Evolutionary conservation across 805 yeast genomes (phyloP).

Genomic region (Ogataea angusta): DNA sequence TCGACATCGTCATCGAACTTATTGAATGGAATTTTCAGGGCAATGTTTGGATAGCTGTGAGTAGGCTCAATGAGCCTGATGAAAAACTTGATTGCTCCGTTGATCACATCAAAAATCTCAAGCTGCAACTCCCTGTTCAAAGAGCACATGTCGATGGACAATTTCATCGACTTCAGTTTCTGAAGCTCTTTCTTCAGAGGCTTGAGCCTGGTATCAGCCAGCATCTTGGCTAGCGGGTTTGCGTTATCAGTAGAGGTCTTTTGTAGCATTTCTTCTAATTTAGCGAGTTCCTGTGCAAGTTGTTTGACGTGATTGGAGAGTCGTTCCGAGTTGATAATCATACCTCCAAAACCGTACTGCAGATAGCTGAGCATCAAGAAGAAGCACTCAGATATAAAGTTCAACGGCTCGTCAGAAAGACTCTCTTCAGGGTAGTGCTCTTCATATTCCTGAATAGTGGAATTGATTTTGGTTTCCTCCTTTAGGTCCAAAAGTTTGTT

Average conservation of each 20-base stretch:
- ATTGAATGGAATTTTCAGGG: slow-evolving; percentile 54
- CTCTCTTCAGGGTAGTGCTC: slow-evolving; percentile 44
- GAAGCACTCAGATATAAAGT: slow-evolving; percentile 91
- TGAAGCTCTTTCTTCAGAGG: slow-evolving; percentile 35
- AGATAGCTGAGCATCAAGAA: slow-evolving; percentile 73
- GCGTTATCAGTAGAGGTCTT: slow-evolving; percentile 13
- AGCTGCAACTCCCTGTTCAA: slow-evolving; percentile 53
- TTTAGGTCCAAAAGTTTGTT: slow-evolving; percentile 55
- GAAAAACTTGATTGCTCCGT: slow-evolving; percentile 73
- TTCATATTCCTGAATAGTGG: slow-evolving; percentile 68
- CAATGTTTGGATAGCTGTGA: slow-evolving; percentile 56
- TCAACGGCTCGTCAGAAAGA: slow-evolving; percentile 37
- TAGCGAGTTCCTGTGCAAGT: slow-evolving; percentile 50
- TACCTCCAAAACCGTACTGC: slow-evolving; percentile 88
- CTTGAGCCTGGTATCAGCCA: slow-evolving; percentile 27
- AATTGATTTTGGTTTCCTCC: slow-evolving; percentile 81
- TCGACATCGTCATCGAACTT: slow-evolving; percentile 60
- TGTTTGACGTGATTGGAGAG: slow-evolving; percentile 48
- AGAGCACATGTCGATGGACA: slow-evolving; percentile 63
- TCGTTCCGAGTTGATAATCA: slow-evolving; percentile 54
- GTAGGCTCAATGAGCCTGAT: slow-evolving; percentile 69
- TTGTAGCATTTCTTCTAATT: slow-evolving; percentile 39
- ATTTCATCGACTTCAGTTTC: slow-evolving; percentile 42
- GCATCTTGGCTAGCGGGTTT: slow-evolving; percentile 31
- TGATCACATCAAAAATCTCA: slow-evolving; percentile 70